A percentile compares a stretch with the other conserved stretches of the same genome.
Evolutionary conservation across 1,284 basidiomycete species (phyloP).

Genomic region (Ustilago trichophora): DNA sequence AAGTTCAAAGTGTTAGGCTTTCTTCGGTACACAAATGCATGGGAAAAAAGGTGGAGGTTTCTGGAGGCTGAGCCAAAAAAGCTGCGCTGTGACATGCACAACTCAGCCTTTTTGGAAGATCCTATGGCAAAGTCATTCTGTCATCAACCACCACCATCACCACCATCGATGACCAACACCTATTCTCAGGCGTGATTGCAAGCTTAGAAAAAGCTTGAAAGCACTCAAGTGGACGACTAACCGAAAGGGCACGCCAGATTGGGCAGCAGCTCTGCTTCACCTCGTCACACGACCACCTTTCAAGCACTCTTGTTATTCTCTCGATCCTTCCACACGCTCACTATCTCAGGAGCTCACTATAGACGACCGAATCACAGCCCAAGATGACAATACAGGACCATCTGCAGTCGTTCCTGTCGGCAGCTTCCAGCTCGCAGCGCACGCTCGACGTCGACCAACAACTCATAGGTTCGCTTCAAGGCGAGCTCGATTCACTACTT

Average conservation of each 20-base stretch:
- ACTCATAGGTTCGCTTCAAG: constrained; percentile 35
- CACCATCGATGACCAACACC: too few species aligned
- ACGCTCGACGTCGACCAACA: constrained; percentile 40
- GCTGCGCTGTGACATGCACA: constrained; percentile 1
- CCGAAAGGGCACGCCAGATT: too few species aligned
- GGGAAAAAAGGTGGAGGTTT: constrained; percentile 7
- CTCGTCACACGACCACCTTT: too few species aligned
- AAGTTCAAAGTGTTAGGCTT: too few species aligned
- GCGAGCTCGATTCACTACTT: constrained; percentile 10
- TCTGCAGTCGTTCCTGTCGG: constrained; percentile 21
- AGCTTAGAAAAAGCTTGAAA: too few species aligned
- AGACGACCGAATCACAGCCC: neutral
- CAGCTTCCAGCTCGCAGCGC: constrained; percentile 35
- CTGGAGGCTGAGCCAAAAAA: neutral
- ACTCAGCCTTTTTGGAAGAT: constrained; percentile 4
- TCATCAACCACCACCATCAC: neutral
- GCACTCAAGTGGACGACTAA: too few species aligned
- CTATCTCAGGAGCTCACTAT: too few species aligned
- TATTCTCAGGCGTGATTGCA: too few species aligned
- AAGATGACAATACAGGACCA: constrained; percentile 30
- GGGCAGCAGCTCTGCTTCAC: too few species aligned
- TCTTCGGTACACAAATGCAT: too few species aligned
- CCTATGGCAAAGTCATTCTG: neutral
- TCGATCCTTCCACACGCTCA: too few species aligned
- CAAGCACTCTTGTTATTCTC: too few species aligned